Conservation (phyloP, 495 filamentous ascomycete genomes). For the Cercophora scortea region DNA sequence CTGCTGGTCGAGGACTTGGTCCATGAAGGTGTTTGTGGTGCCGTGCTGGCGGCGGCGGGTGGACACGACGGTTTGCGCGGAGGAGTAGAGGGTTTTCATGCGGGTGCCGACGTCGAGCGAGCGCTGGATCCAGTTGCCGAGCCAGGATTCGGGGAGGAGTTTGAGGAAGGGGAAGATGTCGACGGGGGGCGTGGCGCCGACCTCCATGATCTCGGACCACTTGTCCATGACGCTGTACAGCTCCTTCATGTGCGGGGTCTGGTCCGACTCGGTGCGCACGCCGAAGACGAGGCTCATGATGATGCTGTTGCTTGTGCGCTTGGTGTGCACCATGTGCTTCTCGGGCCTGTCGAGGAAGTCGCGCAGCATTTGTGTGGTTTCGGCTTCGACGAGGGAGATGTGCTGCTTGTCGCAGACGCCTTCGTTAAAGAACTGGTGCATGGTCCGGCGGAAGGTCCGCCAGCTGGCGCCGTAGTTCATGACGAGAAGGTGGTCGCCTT, state of each 20-base stretch:
- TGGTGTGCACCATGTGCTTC: slow-evolving; percentile 37
- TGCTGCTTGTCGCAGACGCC: slow-evolving; percentile 35
- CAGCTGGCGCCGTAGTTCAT: slow-evolving; percentile 35
- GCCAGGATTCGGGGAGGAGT: slow-evolving; percentile 31
- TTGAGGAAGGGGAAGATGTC: slow-evolving; percentile 40
- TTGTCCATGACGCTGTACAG: slow-evolving; percentile 42
- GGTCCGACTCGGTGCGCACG: slow-evolving; percentile 24
- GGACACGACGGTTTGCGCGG: slow-evolving; percentile 15
- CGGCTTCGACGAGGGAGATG: slow-evolving; percentile 35
- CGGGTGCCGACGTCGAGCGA: slow-evolving; percentile 25
- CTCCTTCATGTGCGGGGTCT: slow-evolving; percentile 23
- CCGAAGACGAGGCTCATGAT: slow-evolving; percentile 37
- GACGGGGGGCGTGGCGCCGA: slow-evolving; percentile 41
- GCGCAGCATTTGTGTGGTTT: slow-evolving; percentile 36
- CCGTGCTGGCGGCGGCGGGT: slow-evolving; percentile 8
- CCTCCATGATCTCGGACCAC: slow-evolving; percentile 40
- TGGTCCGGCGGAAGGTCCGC: slow-evolving; percentile 32
- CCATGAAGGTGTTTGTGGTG: slow-evolving; percentile 29
- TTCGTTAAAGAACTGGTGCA: slow-evolving; percentile 34
- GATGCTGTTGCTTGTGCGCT: slow-evolving; percentile 39
- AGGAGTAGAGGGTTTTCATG: slow-evolving; percentile 35
- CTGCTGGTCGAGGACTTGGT: slow-evolving; percentile 34
- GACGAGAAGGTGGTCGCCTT: slow-evolving; percentile 35
- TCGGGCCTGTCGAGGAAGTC: slow-evolving; percentile 34
- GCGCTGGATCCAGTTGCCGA: slow-evolving; percentile 33